These are phyloP conservation scores for Arabidopsis hybrid DNA, from an alignment of 441 rosid species.

Conservation along the genomic window DNA sequence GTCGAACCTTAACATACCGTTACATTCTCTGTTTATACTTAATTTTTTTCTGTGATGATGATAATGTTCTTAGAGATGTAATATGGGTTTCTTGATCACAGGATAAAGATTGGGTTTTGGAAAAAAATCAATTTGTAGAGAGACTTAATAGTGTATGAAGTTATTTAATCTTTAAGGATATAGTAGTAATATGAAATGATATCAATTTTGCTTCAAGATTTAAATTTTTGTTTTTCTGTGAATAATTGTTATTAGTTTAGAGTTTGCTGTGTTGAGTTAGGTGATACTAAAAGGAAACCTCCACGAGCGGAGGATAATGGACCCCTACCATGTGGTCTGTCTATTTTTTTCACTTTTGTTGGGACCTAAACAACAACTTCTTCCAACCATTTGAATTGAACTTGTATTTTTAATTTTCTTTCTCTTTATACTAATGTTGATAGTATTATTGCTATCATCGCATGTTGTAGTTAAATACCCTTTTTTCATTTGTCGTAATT, in stretches of 20 bases:
- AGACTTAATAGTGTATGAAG: constrained; percentile 20
- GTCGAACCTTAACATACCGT: constrained; percentile 34
- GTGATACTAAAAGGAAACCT: constrained; percentile 40
- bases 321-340: constrained; percentile 43
- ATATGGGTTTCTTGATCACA: constrained; percentile 28
- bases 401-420: neutral
- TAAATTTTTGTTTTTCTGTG: neutral
- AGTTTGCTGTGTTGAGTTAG: constrained; percentile 24
- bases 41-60: neutral
- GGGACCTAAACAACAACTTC: constrained; percentile 41
- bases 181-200: neutral
- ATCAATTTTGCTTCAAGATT: constrained; percentile 18
- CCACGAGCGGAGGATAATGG: constrained; percentile 40
- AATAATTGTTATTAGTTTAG: constrained; percentile 12
- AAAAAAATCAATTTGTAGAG: constrained; percentile 26
- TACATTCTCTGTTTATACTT: constrained; percentile 37
- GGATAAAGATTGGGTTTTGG: constrained; percentile 34
- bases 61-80: constrained; percentile 25
- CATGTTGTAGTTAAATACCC: constrained; percentile 16
- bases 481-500: constrained; percentile 32
- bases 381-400: constrained; percentile 32
- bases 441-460: constrained; percentile 17
- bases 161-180: constrained; percentile 7
- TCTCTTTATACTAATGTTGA: neutral
- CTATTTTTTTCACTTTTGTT: constrained; percentile 4